A percentile compares a stretch with the other conserved stretches of the same genome.
These are phyloP conservation scores for Hypoxylon perforatum DNA, from an alignment of 495 filamentous ascomycete genomes.

Conservation along the genomic window DNA sequence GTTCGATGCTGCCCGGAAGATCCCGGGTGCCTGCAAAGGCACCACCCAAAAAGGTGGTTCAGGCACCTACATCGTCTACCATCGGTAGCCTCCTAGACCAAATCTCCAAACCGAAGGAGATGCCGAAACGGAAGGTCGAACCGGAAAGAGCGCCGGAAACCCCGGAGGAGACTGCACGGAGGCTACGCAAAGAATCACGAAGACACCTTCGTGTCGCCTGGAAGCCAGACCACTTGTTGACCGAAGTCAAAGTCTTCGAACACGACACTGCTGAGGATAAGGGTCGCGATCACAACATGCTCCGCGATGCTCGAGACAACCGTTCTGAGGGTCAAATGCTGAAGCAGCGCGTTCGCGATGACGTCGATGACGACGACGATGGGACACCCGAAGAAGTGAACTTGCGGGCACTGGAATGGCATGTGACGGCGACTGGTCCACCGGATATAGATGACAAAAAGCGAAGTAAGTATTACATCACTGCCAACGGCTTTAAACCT, in stretches of 20 bases:
- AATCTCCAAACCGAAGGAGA: constrained; percentile 47
- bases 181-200: constrained; percentile 81
- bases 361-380: constrained; percentile 72
- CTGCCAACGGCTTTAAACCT: constrained; percentile 69
- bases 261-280: constrained; percentile 81
- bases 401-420: constrained; percentile 45
- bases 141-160: constrained; percentile 70
- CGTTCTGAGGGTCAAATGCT: constrained; percentile 83
- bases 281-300: constrained; percentile 72
- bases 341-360: constrained; percentile 70
- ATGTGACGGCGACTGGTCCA: no score
- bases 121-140: constrained; percentile 58
- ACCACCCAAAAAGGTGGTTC: constrained; percentile 49
- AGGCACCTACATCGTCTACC: constrained; percentile 39
- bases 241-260: constrained; percentile 76
- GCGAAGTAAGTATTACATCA: constrained; percentile 66
- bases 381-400: constrained; percentile 37
- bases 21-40: constrained; percentile 41
- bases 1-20: constrained; percentile 48
- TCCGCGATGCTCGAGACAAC: constrained; percentile 76
- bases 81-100: constrained; percentile 52
- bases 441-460: no score
- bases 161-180: constrained; percentile 74
- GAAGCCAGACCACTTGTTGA: constrained; percentile 77
- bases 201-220: constrained; percentile 72